Base-by-base conservation (phyloP, 495 filamentous ascomycete species). In the Rusavskia elegans region DNA sequence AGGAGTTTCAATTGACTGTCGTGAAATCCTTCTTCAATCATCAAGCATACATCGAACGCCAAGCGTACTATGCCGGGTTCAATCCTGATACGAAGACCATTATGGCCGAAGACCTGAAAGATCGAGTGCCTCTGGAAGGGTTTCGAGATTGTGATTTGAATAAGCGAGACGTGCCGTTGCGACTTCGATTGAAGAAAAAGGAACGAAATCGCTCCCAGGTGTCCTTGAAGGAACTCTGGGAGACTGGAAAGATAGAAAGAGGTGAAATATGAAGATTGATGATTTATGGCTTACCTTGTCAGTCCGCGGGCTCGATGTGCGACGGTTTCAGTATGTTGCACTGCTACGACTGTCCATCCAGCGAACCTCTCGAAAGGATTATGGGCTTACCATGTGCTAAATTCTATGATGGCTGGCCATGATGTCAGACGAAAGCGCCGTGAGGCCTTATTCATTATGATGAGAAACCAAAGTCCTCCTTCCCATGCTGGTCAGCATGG, bases 11-110 rank as follows among this genome's bases (percentile, higher is more conserved):
- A 44, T 51, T 69, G 48, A 49, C 49, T 10, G 50, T 68, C 37
- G 60, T 64, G 40, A 52, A 50, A 36, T 63, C 66, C 13, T 50
- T 45, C n/a, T 41, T 59, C 38, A 57, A 66, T 27, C 66, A 71
- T 55, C 61, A 65, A n/a, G 53, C 64, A n/a, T 66, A 64, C 27
- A 59, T 63, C n/a, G 56, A 63, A 46, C 60, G 67, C 21, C 65
- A 68, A 53, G 57, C 63, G 10, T 68, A 62, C 48, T 68, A 68
- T 45, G 61, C 59, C 30, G 23, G 51, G 5, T 72, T 70, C 52
- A 45, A 21, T 10, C 48, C 53, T 8, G 56, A 61, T 11, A 50
- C 20, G 36, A 54, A 20, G 21, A 50, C 21, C 16, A 29, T 52
- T 19, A 57, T 59, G 55, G 60, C 50, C 27, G 42, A 48, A 1